Evolutionary conservation across 768 basidiomycete species (phyloP), one percentile per base, ranked within the genome.

Genomic region (Tephrocybe rancida): DNA sequence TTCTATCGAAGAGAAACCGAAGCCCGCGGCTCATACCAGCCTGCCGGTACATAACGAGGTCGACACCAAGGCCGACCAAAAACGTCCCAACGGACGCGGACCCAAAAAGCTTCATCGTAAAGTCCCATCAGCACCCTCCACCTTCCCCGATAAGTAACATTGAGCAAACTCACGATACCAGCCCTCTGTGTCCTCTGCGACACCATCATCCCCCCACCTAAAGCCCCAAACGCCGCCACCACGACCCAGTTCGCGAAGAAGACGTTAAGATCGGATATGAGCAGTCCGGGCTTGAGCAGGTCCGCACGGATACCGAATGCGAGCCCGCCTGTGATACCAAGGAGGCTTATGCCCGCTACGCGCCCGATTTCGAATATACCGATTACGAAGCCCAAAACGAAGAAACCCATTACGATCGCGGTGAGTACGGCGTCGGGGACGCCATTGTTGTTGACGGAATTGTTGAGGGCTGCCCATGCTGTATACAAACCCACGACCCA

Each of bases 401-500:
- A 86, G 46, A 83, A 71, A 0, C 65, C 74, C 22, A 88, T 52
- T 7, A 80, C 70, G 47, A 84, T 73, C 34, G 74, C 53, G 1
- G 78, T 78, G 37, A 88, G 67, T 5, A 80, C 61, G 18, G 79
- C 50, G 62, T 88, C 87, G 0, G 81, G 66, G 10, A 86, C 58
- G 19, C 83, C 80, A 6, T 70, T 61, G 3, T 77, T 67, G 53
- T 73, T 69, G 3, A 82, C 65, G 1, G 82, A 76, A 65, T 85
- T 88, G 51, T 83, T 70, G 44, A 88, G 71, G 10, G 85, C 81
- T 6, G 82, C 75, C 86, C 86, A 88, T 4, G 81, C 85, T 85
- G 55, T 8, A 44, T 26, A 14, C 1, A 18, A 7, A 1, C 2
- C 44, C 14, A 11, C 24, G 18, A 35, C 11, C 25, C 1, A 38